Evolutionary conservation across 345 rosid genomes (phyloP), one percentile per base, ranked within the genome.

Genomic region (Linum tenue): DNA sequence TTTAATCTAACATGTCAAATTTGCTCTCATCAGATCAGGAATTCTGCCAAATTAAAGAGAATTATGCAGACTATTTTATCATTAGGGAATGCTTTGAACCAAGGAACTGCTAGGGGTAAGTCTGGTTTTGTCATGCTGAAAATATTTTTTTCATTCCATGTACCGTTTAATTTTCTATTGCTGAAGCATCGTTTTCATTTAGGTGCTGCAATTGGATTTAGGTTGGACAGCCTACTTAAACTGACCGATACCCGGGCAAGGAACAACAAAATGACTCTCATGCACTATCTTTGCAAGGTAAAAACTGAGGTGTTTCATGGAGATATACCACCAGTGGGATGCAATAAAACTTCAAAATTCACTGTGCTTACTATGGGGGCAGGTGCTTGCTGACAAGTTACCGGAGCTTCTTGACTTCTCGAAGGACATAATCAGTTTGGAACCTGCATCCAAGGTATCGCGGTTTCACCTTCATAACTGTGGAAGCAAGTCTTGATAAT

Each of bases 261-360:
- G 73, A 92, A 90, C 74, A 92, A 77, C 70, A 89, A 82, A 80
- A 89, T 90, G 86, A 92, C 98, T 48, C 88, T 92, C 77, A 87
- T 92, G 98, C 97, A 92, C 71, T 92, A 92, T 80, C 89, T 87
- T 63, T 92, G 98, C 75, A 92, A 92, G 96, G 98, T 92, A 80
- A 55, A 53, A 63, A 77, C 81, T 75, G 48, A 58, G 40, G 31
- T 41, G 53, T 48, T 48, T 48, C 14, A 2, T 48, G 89, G 98
- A 81, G 14, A 10, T 48, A 9, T 48, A 9, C 53, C 14, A 15
- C 53, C 11, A 10, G 53, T 8, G 10, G 12, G 60, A 37, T 57
- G 7, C 22, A 5, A 17, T 5, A n/a, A 37, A 7, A 10, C 60
- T 17, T 59, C 73, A 9, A 37, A 44, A 43, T 43, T 22, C 3